Percentiles rank a stretch among this genome's conserved stretches.
phyloP scores from a whole-genome alignment of 441 rosid species.

The Bocquillonia castaneifolia region DNA sequence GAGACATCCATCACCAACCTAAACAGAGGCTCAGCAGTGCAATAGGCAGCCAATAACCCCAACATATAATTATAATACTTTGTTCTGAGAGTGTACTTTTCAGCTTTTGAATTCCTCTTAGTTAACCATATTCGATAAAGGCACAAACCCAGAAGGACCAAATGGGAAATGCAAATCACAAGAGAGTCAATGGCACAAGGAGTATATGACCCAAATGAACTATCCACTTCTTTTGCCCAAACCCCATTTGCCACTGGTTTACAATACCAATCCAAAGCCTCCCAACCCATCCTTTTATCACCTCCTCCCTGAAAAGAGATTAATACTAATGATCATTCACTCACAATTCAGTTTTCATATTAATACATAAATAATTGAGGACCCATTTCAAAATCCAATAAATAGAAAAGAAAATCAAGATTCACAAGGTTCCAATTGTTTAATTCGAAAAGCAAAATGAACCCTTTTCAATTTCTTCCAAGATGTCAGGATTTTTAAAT shows the following conservation, averaged over 20 bases:
- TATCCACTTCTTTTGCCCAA: constrained; percentile 54
- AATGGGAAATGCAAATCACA: constrained; percentile 66
- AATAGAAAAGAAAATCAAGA: background rate
- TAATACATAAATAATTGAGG: background rate
- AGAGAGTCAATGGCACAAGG: constrained; percentile 71
- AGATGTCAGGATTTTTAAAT: background rate
- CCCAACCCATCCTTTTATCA: constrained; percentile 43
- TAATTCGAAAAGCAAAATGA: background rate
- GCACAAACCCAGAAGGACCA: constrained; percentile 70
- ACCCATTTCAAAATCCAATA: background rate
- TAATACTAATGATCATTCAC: constrained; percentile 2
- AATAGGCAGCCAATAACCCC: constrained; percentile 57
- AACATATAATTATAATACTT: constrained; percentile 52
- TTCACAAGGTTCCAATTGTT: background rate
- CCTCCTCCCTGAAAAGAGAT: constrained; percentile 20
- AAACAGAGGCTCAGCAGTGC: constrained; percentile 63
- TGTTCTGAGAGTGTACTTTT: constrained; percentile 55
- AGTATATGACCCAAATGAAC: constrained; percentile 66
- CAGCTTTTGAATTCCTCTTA: constrained; percentile 44
- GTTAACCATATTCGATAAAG: constrained; percentile 65
- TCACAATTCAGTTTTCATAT: background rate
- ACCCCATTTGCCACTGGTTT: constrained; percentile 54
- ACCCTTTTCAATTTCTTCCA: background rate
- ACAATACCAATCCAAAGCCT: constrained; percentile 70
- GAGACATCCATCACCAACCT: constrained; percentile 62